Base-by-base conservation (phyloP, 2,329 filamentous ascomycete species). In the Hypoxylon sp. region DNA sequence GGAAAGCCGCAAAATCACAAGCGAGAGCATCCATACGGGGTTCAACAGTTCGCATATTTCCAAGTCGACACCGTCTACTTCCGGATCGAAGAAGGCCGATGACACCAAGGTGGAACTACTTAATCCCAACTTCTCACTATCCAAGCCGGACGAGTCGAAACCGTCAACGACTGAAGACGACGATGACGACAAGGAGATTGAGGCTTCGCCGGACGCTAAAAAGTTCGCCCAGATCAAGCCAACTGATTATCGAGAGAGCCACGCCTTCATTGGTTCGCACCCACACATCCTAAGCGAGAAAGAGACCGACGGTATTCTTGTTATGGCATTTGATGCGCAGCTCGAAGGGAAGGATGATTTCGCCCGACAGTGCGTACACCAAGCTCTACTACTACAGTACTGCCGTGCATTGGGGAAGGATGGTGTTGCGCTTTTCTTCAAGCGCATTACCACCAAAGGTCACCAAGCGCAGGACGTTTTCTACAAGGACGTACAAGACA, bases 381-480 rank as follows among this genome's bases (percentile, higher is more conserved):
- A 98, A 79, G 95, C 92, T 2, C 85, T 98, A 14, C 85, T 99
- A 11, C 83, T 99, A 44, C 96, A 99, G 80, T 99, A 99, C 84
- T 99, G 96, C 82, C 90, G 95, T 8, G 91, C 94, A 46, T 86
- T 99, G 6, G 95, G 95, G 68, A 90, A 89, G 72, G 94, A 98
- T 75, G 95, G 95, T 22, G 94, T 98, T 7, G 88, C 89, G 5
- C 83, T 98, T 31, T 99, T 99, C 85, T 99, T 99, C 88, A 97
- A 96, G 83, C 92, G 95, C 64, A 95, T 99, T 79, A 96, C 92
- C 22, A 97, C 92, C 2, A 90, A 89, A 74, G 93, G 91, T 33
- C 95, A 99, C 81, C 92, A 97, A 81, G 97, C 96, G 6, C 91
- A 92, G 76, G 94, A 93, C 49, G 87, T 98, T 49, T 99, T 99